Conservation (phyloP, 495 filamentous ascomycete genomes). For the Durotheca rogersii region DNA sequence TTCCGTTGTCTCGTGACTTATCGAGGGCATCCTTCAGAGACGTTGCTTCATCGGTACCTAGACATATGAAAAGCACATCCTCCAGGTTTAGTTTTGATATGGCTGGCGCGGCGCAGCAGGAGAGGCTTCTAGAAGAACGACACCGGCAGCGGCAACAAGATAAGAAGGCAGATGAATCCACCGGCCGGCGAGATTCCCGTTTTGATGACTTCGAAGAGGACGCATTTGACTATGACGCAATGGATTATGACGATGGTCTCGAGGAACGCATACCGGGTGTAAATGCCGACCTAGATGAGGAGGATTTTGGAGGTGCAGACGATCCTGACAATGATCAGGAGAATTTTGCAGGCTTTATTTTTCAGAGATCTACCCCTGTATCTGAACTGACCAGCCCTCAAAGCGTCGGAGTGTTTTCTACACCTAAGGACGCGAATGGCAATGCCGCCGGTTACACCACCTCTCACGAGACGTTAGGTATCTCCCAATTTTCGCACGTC, state of each 20-base stretch:
- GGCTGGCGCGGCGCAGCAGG: constrained; percentile 76
- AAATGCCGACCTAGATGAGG: constrained; percentile 62
- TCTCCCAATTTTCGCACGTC: constrained; percentile 13
- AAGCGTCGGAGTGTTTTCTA: constrained; percentile 48
- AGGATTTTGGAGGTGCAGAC: constrained; percentile 27
- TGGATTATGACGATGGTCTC: constrained; percentile 69
- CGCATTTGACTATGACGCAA: constrained; percentile 64
- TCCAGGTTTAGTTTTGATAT: constrained; percentile 94
- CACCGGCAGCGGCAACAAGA: constrained; percentile 70
- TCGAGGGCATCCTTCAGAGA: constrained; percentile 44
- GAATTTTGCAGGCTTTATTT: constrained; percentile 55
- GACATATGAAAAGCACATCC: constrained; percentile 81
- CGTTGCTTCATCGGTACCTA: constrained; percentile 58
- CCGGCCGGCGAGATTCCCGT: constrained; percentile 39
- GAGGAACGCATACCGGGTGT: constrained; percentile 78
- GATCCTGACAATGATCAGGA: constrained; percentile 53
- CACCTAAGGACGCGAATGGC: constrained; percentile 55
- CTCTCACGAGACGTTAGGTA: constrained; percentile 44
- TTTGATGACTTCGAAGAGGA: constrained; percentile 68
- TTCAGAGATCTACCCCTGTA: constrained; percentile 52
- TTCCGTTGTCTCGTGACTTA: constrained; percentile 40
- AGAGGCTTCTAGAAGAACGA: constrained; percentile 81
- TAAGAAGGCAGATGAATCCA: constrained; percentile 42
- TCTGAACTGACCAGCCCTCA: constrained; percentile 49
- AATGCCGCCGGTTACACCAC: constrained; percentile 52